Conservation (phyloP, 345 rosid species). For the Gossypium longicalyx region DNA sequence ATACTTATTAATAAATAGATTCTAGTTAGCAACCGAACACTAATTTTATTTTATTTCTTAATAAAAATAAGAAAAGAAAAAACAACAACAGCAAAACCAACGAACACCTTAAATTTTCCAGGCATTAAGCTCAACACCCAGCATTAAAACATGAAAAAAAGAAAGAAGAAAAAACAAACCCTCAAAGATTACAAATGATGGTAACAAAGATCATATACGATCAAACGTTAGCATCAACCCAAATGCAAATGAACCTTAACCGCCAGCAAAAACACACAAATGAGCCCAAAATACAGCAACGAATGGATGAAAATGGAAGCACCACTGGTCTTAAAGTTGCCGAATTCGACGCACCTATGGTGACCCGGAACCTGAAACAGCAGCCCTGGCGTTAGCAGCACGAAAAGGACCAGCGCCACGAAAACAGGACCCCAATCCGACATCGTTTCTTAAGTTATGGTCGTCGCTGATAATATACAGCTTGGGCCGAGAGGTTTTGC, state of each 20-base stretch:
- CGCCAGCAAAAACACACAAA: constrained; percentile 47
- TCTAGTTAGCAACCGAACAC: too few species aligned
- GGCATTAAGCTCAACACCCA: too few species aligned
- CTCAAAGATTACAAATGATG: too few species aligned
- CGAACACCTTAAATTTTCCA: too few species aligned
- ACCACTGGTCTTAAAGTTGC: constrained; percentile 41
- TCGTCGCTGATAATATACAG: too few species aligned
- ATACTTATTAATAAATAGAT: too few species aligned
- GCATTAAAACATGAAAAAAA: too few species aligned
- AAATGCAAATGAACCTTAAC: constrained; percentile 43
- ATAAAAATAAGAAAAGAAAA: too few species aligned
- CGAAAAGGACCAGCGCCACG: constrained; percentile 32
- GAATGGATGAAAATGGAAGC: constrained; percentile 49
- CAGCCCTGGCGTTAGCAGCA: constrained; percentile 7
- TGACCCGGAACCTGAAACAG: constrained; percentile 37
- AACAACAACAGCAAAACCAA: too few species aligned
- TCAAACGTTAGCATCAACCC: constrained; percentile 16
- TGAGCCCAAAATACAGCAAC: constrained; percentile 50
- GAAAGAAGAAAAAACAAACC: too few species aligned
- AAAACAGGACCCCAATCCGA: constrained; percentile 58
- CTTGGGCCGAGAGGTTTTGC: neutral
- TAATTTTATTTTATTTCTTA: too few species aligned
- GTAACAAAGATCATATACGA: too few species aligned
- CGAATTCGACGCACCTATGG: constrained; percentile 13
- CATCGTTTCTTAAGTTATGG: constrained; percentile 21